Conservation (phyloP, 257 asterid species). For the Solanum pennellii region DNA sequence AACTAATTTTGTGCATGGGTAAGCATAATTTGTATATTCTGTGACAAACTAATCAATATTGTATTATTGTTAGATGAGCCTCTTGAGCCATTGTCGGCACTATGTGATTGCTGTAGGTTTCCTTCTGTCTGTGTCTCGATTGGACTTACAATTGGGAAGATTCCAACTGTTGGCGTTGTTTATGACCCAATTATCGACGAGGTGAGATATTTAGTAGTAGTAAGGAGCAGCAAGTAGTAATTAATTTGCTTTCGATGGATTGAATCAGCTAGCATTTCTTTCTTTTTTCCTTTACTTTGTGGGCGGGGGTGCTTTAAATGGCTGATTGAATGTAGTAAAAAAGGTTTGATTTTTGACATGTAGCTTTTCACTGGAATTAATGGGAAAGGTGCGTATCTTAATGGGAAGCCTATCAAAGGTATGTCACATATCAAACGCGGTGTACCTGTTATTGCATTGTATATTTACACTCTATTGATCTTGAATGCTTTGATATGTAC, state of each 20-base stretch:
- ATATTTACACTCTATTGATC: background rate
- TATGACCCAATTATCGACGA: slow-evolving; percentile 76
- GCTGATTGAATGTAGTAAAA: background rate
- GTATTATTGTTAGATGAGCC: background rate
- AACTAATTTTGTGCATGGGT: slow-evolving; percentile 96
- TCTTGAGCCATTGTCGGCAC: background rate
- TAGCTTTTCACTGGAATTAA: slow-evolving; percentile 67
- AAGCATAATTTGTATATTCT: background rate
- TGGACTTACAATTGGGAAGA: slow-evolving; percentile 63
- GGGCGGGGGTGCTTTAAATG: background rate
- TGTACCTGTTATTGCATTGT: background rate
- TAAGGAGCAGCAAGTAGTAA: background rate
- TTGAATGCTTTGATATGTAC: slow-evolving; percentile 9
- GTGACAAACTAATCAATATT: background rate
- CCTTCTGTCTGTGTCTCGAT: slow-evolving; percentile 87
- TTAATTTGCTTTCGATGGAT: background rate
- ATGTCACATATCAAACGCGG: background rate
- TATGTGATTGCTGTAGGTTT: slow-evolving; percentile 33
- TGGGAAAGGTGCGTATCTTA: slow-evolving; percentile 70
- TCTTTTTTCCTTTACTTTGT: background rate
- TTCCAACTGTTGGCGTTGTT: slow-evolving; percentile 71
- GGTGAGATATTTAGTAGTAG: slow-evolving; percentile 25
- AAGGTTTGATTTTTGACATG: slow-evolving; percentile 13
- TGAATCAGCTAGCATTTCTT: background rate
- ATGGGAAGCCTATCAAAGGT: slow-evolving; percentile 69